Base-by-base conservation (phyloP, 371 early-diverging fungal genomes). In the Saksenaea oblongispora region DNA sequence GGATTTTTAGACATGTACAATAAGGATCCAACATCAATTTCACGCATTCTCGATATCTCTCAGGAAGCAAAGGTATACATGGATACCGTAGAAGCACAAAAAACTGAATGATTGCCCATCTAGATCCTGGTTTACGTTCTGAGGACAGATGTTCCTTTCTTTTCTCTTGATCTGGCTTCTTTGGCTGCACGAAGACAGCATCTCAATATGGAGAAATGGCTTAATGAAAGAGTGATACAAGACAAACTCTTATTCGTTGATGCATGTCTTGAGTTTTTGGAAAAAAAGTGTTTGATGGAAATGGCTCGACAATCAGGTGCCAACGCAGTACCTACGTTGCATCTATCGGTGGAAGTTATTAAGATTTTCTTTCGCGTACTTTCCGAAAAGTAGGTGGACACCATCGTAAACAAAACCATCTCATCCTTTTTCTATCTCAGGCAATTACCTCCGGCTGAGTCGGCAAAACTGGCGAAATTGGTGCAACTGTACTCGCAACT, bases 121-220 rank as follows among this genome's bases (percentile, higher is more conserved):
- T 66, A 92, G 91, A 90, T 91, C 34, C 73, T 95, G 27, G 74
- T 84, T 14, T 80, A 85, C 56, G 81, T 94, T 17, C 74, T 95
- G 34, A 87, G 90, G 61, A 72, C 83, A 31, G 87, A 89, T 61
- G 80, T 87, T 1, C 91, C 83, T 41, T 72, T 76, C 10, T 95
- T 95, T 59, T 70, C 90, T 1, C 85, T 95, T 27, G 96, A 95
- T 59, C 72, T 95, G 36, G 95, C 95, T 5, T 85, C 91, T 1
- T 75, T 95, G 24, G 95, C 96, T 34, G 89, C 89, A 5, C 82
- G 93, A 26, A 69, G 93, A 63, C 91, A 93, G 58, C 88, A 88
- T 62, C 72, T 95, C 15, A 93, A 93, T 65, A 68, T 95, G 17
- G 95, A 93, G 59, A 93, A 91, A 71, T 95, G 95, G 95, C 75